Conservation (phyloP, 2,329 filamentous ascomycete species). For the Penicillium sp. region DNA sequence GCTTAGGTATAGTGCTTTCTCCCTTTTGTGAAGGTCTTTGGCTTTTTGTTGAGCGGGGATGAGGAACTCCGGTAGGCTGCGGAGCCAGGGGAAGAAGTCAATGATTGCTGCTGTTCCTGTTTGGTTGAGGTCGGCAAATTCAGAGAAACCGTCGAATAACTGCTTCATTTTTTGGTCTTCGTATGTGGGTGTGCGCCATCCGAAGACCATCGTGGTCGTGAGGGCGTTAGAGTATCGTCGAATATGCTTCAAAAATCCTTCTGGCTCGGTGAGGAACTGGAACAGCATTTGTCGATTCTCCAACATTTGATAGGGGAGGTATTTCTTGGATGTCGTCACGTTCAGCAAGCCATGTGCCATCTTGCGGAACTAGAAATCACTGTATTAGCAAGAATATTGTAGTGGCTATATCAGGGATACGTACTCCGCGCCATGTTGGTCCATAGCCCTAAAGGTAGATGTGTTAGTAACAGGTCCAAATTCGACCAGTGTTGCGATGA, state of each 20-base stretch:
- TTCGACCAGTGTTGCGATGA: not conserved
- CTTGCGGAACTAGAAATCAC: constrained; percentile 26
- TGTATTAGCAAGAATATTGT: not conserved
- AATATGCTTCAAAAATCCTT: constrained; percentile 15
- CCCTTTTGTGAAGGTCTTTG: constrained; percentile 44
- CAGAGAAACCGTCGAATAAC: constrained; percentile 45
- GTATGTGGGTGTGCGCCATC: constrained; percentile 44
- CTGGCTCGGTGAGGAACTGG: constrained; percentile 48
- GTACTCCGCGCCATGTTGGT: constrained; percentile 27
- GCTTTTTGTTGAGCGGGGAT: constrained; percentile 41
- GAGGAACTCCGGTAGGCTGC: constrained; percentile 45
- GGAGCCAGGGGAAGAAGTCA: constrained; percentile 49
- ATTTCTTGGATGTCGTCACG: constrained; percentile 47
- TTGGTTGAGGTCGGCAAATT: constrained; percentile 46
- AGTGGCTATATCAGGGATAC: not conserved
- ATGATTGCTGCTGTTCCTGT: constrained; percentile 46
- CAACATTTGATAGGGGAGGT: constrained; percentile 57
- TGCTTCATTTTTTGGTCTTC: constrained; percentile 46
- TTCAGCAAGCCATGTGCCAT: constrained; percentile 51
- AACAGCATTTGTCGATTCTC: constrained; percentile 55
- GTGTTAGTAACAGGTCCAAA: not conserved
- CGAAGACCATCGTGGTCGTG: constrained; percentile 53
- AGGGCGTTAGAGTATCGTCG: constrained; percentile 49
- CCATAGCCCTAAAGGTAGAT: constrained; percentile 23
- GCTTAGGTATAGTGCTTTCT: constrained; percentile 44